Conservation (phyloP, 768 basidiomycete genomes). For the Chalciporus pseudorubinellus region DNA sequence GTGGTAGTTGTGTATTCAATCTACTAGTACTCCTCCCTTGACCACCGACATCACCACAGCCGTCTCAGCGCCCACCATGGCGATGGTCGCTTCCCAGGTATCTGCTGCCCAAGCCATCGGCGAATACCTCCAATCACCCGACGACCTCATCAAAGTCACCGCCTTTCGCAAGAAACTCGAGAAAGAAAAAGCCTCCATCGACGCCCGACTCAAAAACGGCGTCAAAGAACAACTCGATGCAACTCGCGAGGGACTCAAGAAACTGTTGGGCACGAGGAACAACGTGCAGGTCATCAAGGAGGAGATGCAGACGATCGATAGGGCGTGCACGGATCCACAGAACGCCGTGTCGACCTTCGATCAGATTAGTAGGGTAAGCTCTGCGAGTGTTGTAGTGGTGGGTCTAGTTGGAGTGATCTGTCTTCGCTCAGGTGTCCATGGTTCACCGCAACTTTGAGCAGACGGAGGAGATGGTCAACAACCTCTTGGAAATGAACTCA, state of each 20-base stretch:
- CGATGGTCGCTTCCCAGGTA: conserved; percentile 51
- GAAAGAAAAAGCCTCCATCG: conserved; percentile 95
- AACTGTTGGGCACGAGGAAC: conserved; percentile 70
- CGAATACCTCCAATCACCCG: conserved; percentile 89
- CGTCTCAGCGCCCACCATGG: conserved; percentile 18
- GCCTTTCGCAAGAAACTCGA: conserved; percentile 91
- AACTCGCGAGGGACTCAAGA: conserved; percentile 83
- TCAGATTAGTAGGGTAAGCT: conserved; percentile 83
- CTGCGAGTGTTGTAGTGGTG: not conserved
- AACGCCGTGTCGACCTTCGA: conserved; percentile 84
- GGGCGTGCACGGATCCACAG: conserved; percentile 70
- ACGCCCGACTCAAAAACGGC: conserved; percentile 83
- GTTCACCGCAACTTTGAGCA: conserved; percentile 94
- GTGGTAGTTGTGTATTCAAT: too few species aligned
- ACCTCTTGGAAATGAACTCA: conserved; percentile 87
- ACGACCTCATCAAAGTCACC: conserved; percentile 86
- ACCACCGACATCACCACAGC: not conserved
- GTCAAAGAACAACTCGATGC: conserved; percentile 92
- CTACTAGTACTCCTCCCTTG: not conserved
- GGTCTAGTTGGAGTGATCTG: not conserved
- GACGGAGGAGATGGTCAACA: conserved; percentile 94
- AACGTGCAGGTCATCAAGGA: conserved; percentile 83
- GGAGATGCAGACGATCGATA: conserved; percentile 80
- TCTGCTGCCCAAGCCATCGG: conserved; percentile 84
- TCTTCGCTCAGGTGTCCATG: conserved; percentile 79